Evolutionary conservation across 2,329 filamentous ascomycete species (phyloP), one percentile per base, ranked within the genome.

Genomic region (Simplicillium sp.): DNA sequence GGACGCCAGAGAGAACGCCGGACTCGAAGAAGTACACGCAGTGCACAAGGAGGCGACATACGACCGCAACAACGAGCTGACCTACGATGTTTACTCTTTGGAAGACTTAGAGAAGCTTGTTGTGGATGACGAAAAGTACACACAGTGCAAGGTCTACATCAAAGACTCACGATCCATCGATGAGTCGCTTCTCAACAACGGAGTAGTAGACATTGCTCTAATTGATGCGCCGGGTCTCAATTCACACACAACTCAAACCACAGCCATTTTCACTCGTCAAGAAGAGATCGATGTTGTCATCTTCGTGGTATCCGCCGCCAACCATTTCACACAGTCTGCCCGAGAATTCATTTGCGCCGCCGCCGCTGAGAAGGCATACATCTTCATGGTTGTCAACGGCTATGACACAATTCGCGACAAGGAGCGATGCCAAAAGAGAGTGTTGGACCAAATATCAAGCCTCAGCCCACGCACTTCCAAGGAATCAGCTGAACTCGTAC

Each of bases 281-380:
- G 92, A 98, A 60, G 92, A 98, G 63, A 98, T 98, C 48, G 92
- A 98, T 53, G 92, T 98, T 0, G 92, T 98, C 1, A 89, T 98
- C 0, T 98, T 98, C 53, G 92, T 98, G 29, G 92, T 98, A 5
- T 96, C 89, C 11, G 92, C 92, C 3, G 88, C 90, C 18, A 98
- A 98, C 50, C 92, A 98, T 62, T 97, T 98, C 57, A 98, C 92
- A 0, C 80, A 94, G 41, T 95, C 92, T 1, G 89, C 92, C n/a
- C 94, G 86, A 62, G 92, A 98, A 54, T 98, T 98, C 55, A 95
- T 98, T 46, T 85, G 86, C 71, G 90, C 90, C 38, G 92, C 92
- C 2, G 92, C 92, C 1, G 80, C 90, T 33, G 92, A 98, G 57
- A 98, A 98, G 64, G 90, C 92, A 0, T 98, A 98, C 57, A 89